Evolutionary conservation across 2,329 filamentous ascomycete genomes (phyloP), one percentile per base, ranked within the genome.

Genomic region (Cladophialophora chaetospira): DNA sequence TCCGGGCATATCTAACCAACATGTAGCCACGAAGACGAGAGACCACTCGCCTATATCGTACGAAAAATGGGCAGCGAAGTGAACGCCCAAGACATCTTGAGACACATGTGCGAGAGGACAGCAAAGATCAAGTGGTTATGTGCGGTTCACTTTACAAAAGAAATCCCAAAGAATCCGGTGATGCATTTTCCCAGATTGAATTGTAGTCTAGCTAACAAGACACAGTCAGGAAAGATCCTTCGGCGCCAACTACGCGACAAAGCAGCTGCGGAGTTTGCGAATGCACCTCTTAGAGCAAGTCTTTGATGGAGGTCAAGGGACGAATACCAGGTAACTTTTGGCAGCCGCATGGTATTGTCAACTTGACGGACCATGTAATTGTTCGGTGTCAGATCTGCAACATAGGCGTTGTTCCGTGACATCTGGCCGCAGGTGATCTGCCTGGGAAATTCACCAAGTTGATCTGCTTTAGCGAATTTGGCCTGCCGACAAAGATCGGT

Each of bases 41-140:
- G 28, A 53, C 51, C 26, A 52, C 58, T n/a, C 69, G 78, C 76
- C 1, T 80, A 77, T 61, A 68, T 80, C n/a, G 75, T 79, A 19
- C 70, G 45, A 26, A 53, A 60, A 25, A 38, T 42, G 15, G 40
- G 48, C 29, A 5, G 13, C 28, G 23, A 68, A 60, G 53, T 76
- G 5, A 72, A 67, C 1, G 72, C 71, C 35, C 64, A 73, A 3
- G 73, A 77, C 23, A 71, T 79, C 9, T 23, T 40, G 17, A 50
- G 51, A 5, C 58, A 50, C 33, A 45, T 61, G 9, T 47, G 52
- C 10, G 38, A 43, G 42, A 46, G 72, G 9, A 15, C 29, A 9
- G 23, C 29, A 9, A 15, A 26, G 5, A 31, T 31, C 28, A 53
- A 53, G 13, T 15, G 38, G 26, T 19, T 53, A n/a, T 42, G 25